Evolutionary conservation across 805 yeast species (phyloP), one percentile per base, ranked within the genome.

Genomic region (Saturnispora gosingensis): DNA sequence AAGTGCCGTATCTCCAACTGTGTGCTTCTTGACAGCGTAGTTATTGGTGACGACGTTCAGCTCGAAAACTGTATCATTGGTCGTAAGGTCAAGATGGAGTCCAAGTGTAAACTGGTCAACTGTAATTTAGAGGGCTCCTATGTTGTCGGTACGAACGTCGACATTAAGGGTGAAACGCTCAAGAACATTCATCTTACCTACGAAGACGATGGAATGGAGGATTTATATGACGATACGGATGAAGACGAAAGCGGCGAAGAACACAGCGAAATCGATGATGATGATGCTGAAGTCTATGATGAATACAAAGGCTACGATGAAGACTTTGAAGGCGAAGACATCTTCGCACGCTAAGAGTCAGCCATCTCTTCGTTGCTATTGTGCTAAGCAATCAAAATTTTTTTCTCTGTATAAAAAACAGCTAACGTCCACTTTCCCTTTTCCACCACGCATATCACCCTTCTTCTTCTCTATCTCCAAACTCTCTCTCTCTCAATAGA

Each of bases 61-160:
- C 65, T 85, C 54, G 99, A 93, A 66, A 93, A 91, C 69, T 88
- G 95, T 69, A 82, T 91, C 18, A 72, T 93, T 48, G 99, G 98
- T 15, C 70, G 73, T 42, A 70, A 72, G 46, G 90, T 83, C 1
- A 69, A 68, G n/a, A 74, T 93, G 28, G 82, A 80, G 32, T 62
- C 74, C 50, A 87, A 84, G 66, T 72, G 80, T 43, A 81, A 76
- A 62, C 75, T 93, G 56, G 78, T 82, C 13, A 84, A 84, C 59
- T 91, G 97, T 73, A 83, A 86, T 56, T 84, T 93, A 25, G 98
- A 90, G 66, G 87, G 95, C 9, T 73, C 81, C 1, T 88, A 82
- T 63, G 73, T 72, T 18, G 90, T 93, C 22, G 73, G 77, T 2
- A 71, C 77, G 59, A 81, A 82, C 49, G 71, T 69, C 2, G 67